These are phyloP conservation scores for Sherardia arvensis DNA, from an alignment of 257 asterid genomes.

Conservation along the genomic window DNA sequence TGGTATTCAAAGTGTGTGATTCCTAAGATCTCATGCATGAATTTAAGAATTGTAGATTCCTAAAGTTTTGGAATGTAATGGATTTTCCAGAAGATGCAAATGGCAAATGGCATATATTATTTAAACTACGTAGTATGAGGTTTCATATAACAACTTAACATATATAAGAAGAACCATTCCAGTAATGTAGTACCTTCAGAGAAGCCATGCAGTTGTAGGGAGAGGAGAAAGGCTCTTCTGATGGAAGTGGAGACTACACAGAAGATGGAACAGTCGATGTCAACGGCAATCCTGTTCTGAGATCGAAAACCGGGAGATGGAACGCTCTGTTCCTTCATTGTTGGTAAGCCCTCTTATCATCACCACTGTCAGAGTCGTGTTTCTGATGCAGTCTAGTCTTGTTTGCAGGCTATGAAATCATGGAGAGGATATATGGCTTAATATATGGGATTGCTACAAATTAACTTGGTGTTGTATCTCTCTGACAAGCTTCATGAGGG, in stretches of 20 bases:
- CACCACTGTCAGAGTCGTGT: background rate
- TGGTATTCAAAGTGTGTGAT: no score
- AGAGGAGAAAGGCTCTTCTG: slow-evolving; percentile 31
- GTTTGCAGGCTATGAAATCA: slow-evolving; percentile 55
- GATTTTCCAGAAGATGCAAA: no score
- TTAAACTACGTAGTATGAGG: no score
- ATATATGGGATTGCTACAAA: slow-evolving; percentile 67
- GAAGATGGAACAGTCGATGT: slow-evolving; percentile 61
- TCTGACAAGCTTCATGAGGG: slow-evolving; percentile 59
- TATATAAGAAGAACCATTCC: background rate
- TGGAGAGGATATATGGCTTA: slow-evolving; percentile 84
- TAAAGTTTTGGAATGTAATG: no score
- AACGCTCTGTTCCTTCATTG: slow-evolving; percentile 64
- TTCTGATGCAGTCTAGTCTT: background rate
- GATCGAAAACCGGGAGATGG: slow-evolving; percentile 66
- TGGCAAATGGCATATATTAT: no score
- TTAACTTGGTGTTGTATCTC: slow-evolving; percentile 50
- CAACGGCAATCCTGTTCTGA: slow-evolving; percentile 46
- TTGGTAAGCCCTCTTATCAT: slow-evolving; percentile 31
- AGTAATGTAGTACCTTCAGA: no score
- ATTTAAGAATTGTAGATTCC: no score
- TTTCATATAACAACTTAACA: no score
- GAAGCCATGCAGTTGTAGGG: slow-evolving; percentile 7
- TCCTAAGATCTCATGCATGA: no score
- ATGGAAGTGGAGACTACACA: slow-evolving; percentile 41